Conservation (phyloP, 2,329 filamentous ascomycete genomes). For the Alternaria rosae region DNA sequence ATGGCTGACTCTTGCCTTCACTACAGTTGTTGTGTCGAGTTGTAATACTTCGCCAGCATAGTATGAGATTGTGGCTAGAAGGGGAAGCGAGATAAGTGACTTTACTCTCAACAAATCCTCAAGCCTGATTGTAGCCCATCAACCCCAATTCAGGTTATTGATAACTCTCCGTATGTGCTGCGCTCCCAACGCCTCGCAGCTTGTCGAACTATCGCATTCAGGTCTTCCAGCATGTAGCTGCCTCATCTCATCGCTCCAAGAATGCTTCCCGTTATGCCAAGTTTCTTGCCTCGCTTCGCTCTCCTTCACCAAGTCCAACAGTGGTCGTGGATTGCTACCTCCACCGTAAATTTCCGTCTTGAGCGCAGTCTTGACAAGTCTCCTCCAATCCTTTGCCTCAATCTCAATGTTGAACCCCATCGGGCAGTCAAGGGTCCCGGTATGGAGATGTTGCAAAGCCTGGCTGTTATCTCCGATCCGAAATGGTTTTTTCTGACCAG, state of each 20-base stretch:
- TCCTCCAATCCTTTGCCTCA: slow-evolving; percentile 53
- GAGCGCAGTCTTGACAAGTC: slow-evolving; percentile 55
- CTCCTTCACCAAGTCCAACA: slow-evolving; percentile 48
- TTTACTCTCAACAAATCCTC: neutral
- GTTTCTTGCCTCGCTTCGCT: slow-evolving; percentile 53
- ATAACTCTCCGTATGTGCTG: slow-evolving; percentile 24
- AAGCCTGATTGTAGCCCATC: neutral
- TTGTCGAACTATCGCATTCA: slow-evolving; percentile 10
- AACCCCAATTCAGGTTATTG: slow-evolving; percentile 24
- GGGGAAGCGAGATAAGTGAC: neutral
- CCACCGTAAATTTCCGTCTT: slow-evolving; percentile 54
- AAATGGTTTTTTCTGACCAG: slow-evolving; percentile 51
- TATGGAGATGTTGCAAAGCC: slow-evolving; percentile 52
- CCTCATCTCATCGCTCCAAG: slow-evolving; percentile 26
- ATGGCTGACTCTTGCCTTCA: too few relatives aligned
- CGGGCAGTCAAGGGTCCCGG: slow-evolving; percentile 52
- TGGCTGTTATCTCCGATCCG: slow-evolving; percentile 54
- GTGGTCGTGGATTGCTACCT: slow-evolving; percentile 33
- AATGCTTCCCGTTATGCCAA: slow-evolving; percentile 48
- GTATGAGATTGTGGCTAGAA: neutral
- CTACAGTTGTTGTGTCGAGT: too few relatives aligned
- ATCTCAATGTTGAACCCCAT: slow-evolving; percentile 56
- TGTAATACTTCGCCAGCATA: too few relatives aligned
- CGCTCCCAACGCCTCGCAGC: slow-evolving; percentile 24
- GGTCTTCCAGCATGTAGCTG: slow-evolving; percentile 25